phyloP scores from a whole-genome alignment of 495 filamentous ascomycete species.

The Penicillium fimorum region DNA sequence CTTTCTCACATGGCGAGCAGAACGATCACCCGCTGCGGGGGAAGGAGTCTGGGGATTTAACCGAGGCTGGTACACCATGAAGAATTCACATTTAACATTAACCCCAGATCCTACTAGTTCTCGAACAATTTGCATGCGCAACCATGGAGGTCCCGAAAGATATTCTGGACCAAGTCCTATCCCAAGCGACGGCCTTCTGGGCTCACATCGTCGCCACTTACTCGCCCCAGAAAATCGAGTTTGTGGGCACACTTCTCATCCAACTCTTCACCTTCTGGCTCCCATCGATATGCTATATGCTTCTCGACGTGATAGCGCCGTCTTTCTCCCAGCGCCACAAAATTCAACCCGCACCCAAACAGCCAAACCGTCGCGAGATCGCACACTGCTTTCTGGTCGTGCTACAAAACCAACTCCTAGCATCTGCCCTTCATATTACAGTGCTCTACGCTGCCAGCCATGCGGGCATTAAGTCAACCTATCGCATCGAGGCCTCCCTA shows the following conservation, averaged over 20 bases:
- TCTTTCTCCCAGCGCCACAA: conserved; percentile 54
- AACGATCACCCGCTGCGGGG: conserved; percentile 17
- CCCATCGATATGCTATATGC: conserved; percentile 42
- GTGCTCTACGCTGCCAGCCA: conserved; percentile 25
- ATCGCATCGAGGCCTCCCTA: conserved; percentile 32
- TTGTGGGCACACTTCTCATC: conserved; percentile 43
- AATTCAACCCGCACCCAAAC: conserved; percentile 51
- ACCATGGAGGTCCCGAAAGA: conserved; percentile 5
- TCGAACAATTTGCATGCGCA: neutral
- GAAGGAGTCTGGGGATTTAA: conserved; percentile 11
- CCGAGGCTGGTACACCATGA: conserved; percentile 21
- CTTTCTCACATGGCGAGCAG: conserved; percentile 25
- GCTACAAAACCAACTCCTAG: conserved; percentile 46
- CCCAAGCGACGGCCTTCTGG: conserved; percentile 23
- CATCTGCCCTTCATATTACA: conserved; percentile 34
- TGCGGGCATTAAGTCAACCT: conserved; percentile 24
- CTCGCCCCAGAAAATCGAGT: conserved; percentile 39
- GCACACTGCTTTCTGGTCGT: conserved; percentile 46
- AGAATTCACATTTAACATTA: neutral
- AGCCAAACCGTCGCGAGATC: conserved; percentile 48
- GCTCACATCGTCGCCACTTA: conserved; percentile 23
- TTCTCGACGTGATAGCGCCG: conserved; percentile 43
- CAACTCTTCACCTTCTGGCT: conserved; percentile 54
- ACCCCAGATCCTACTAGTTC: neutral
- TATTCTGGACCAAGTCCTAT: neutral